A percentile compares a stretch with the other conserved stretches of the same genome.
Evolutionary conservation across 2,329 filamentous ascomycete genomes (phyloP).

Genomic region (Nemania sp.): DNA sequence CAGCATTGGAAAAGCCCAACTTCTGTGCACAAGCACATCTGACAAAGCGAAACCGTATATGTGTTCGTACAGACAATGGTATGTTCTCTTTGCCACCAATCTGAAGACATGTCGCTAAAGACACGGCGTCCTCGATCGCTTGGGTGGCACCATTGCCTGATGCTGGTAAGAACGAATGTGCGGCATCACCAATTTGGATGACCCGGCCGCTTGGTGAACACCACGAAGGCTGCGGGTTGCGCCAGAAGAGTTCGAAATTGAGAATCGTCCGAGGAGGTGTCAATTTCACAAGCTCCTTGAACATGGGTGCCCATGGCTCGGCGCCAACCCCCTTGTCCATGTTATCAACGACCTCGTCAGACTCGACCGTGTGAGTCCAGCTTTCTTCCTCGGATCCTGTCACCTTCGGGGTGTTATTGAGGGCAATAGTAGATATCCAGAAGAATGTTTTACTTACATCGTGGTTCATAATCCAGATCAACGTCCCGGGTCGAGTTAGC

Average conservation of each 20-base stretch:
- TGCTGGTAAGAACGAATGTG: constrained; percentile 47
- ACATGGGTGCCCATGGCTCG: constrained; percentile 38
- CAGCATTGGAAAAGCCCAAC: constrained; percentile 44
- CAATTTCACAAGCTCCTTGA: constrained; percentile 42
- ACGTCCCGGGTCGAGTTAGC: constrained; percentile 40
- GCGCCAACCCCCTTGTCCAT: constrained; percentile 42
- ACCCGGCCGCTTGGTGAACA: constrained; percentile 41
- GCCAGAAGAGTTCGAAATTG: constrained; percentile 48
- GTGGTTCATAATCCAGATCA: constrained; percentile 46
- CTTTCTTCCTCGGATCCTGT: constrained; percentile 44
- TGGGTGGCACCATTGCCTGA: constrained; percentile 48
- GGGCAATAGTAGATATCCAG: neutral
- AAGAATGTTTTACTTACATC: constrained; percentile 34
- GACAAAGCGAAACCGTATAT: constrained; percentile 44
- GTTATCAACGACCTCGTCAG: constrained; percentile 42
- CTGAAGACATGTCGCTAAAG: constrained; percentile 43
- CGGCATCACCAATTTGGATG: constrained; percentile 45
- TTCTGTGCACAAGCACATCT: constrained; percentile 44
- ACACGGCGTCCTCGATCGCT: constrained; percentile 47
- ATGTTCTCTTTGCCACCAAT: constrained; percentile 40
- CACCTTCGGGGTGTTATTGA: constrained; percentile 32
- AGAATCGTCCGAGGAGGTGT: constrained; percentile 41
- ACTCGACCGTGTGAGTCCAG: constrained; percentile 43
- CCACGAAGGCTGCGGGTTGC: constrained; percentile 45
- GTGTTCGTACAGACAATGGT: constrained; percentile 40